Evolutionary conservation across 768 basidiomycete genomes (phyloP).

Genomic region (Mycena galericulata): DNA sequence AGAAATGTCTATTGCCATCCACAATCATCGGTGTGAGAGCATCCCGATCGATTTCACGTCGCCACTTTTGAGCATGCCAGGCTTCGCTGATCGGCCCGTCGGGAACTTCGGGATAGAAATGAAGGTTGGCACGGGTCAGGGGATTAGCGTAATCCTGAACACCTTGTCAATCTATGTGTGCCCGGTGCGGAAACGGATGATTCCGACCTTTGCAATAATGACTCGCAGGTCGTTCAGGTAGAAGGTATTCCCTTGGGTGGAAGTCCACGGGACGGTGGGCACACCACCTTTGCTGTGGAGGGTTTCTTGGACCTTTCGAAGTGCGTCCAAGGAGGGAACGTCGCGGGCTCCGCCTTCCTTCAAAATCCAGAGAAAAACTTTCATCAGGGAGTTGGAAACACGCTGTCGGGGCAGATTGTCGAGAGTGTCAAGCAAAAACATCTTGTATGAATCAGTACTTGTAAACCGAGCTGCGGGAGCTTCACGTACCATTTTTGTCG

Average conservation of each 20-base stretch:
- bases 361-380: constrained; percentile 34
- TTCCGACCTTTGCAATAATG: constrained; percentile 24
- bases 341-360: constrained; percentile 27
- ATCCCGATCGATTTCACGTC: constrained; percentile 5
- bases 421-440: constrained; percentile 37
- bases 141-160: constrained; percentile 28
- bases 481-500: background rate
- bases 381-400: constrained; percentile 33
- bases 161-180: background rate
- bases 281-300: constrained; percentile 2
- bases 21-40: constrained; percentile 11
- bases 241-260: constrained; percentile 29
- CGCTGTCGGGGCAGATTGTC: constrained; percentile 37
- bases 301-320: constrained; percentile 14
- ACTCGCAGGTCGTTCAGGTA: constrained; percentile 34
- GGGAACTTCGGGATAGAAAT: constrained; percentile 20
- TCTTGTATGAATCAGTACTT: constrained; percentile 2
- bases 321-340: constrained; percentile 33
- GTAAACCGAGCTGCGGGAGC: too few species aligned
- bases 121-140: constrained; percentile 17
- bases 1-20: background rate
- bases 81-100: constrained; percentile 8
- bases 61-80: constrained; percentile 15
- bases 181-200: background rate
- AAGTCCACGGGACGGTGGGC: constrained; percentile 13